Base-by-base conservation (phyloP, 2,329 filamentous ascomycete species). In the Knoxdaviesia capensis region DNA sequence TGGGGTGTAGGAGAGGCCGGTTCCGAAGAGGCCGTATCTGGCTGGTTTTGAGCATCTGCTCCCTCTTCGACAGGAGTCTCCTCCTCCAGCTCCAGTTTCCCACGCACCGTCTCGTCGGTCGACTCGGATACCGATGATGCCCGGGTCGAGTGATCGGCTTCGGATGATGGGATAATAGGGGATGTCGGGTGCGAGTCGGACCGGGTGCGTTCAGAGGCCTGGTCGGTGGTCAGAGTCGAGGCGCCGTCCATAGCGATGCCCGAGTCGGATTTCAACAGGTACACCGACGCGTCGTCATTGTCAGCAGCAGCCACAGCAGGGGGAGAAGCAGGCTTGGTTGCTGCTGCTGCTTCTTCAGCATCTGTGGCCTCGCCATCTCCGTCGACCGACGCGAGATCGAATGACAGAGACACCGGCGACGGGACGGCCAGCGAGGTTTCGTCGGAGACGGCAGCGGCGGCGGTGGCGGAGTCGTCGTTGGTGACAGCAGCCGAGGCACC, bases 51-150 rank as follows among this genome's bases (percentile, higher is more conserved):
- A 48, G 49, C 51, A 52, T 52, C 43, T 49, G 29, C 20, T 36
- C 30, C 33, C 47, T 50, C 20, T 54, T 56, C 50, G 47, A 47
- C 39, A 43, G 38, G 32, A 9, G 33, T 37, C 31, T 46, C 38
- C 6, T 51, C 48, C 11, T 53, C 51, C 43, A 58, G 56, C 7
- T 57, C 61, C 38, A 62, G 61, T 6, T 46, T 45, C 8, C 56
- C 58, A 38, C 65, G 61, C 2, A 71, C 54, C 5, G 72, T 76
- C 51, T 74, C 71, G 45, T 77, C 68, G 2, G 73, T 77, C 2
- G 68, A 71, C 46, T 76, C 74, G 5, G 73, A 77, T 7, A 78
- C 53, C 0, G 74, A 78, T 0, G 73, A 78, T 4, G 74, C 74
- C 49, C 70, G 72, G 6, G 74, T 78, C 3, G 73, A 77, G 40